Evolutionary conservation across 768 basidiomycete species (phyloP).

Genomic region (Udeniomyces megalosporus): DNA sequence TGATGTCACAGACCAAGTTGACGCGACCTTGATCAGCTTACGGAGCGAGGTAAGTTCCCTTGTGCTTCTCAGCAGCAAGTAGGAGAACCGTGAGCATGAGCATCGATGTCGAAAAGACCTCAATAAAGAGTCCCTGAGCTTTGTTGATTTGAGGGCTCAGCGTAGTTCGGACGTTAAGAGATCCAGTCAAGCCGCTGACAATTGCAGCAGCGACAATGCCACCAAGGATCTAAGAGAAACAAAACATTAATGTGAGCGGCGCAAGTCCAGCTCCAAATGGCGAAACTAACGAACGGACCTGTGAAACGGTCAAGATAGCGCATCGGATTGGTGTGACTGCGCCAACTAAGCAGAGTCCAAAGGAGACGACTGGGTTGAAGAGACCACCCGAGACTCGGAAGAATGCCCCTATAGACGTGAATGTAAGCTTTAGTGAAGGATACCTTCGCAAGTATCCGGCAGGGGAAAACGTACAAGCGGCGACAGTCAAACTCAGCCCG

Average conservation of each 20-base stretch:
- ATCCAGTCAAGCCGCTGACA: constrained; percentile 27
- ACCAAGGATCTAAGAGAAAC: constrained; percentile 22
- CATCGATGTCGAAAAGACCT: neutral
- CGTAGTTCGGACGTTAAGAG: constrained; percentile 21
- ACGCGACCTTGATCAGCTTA: no score
- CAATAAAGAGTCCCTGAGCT: constrained; percentile 13
- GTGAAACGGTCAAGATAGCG: constrained; percentile 24
- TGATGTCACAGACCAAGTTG: no score
- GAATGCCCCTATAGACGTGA: no score
- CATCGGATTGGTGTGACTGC: constrained; percentile 29
- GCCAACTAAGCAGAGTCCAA: constrained; percentile 29
- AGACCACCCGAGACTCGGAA: no score
- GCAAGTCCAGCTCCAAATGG: no score
- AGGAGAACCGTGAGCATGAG: constrained; percentile 6
- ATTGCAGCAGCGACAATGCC: constrained; percentile 28
- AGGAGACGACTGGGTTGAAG: constrained; percentile 30
- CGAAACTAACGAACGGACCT: no score
- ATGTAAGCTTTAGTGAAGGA: no score
- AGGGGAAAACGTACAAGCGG: no score
- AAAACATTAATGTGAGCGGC: no score
- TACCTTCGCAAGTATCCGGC: no score
- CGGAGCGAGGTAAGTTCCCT: constrained; percentile 34
- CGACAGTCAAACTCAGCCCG: no score
- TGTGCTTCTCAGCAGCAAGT: constrained; percentile 21
- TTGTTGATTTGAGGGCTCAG: constrained; percentile 19